Base-by-base conservation (phyloP, 345 rosid genomes). In the Heritiera littoralis region DNA sequence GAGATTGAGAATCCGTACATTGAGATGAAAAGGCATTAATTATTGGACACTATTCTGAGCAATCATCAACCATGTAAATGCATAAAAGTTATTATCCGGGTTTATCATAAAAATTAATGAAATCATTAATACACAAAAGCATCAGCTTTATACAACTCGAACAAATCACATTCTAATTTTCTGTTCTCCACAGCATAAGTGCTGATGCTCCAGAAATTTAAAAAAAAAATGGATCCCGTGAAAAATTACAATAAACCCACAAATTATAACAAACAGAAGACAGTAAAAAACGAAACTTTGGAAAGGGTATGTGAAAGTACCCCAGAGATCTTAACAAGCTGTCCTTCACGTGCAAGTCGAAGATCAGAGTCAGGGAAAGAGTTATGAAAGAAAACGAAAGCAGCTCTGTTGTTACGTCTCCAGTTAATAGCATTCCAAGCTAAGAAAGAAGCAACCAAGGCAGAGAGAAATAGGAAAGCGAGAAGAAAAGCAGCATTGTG, bases 261-360 rank as follows among this genome's bases (percentile, higher is more conserved):
- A 35, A 66, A 76, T 68, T 6, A 8, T 41, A 65, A 20, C n/a
- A 32, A 30, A 45, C 35, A 6, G 7, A 65, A 15, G 40, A 52
- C 8, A 63, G 28, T 11, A n/a, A 65, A 74, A 15, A 64, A 41
- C 3, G 45, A 43, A 75, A 59, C 67, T 75, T 41, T 45, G 35
- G n/a, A 38, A 61, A 32, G 2, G 11, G 43, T 11, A 58, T 40
- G 10, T 58, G 43, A 30, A 5, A 45, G 68, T 80, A 87, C 92
- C 88, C 92, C 90, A 55, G 89, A 85, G 80, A 87, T 79, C 79
- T 87, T 89, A 48, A 89, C 90, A 71, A 89, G 88, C 82, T 89
- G 86, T 2, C 89, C 92, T 8, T 89, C 72, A 58, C 78, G 77
- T 7, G 90, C 89, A 20, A 84, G 66, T 68, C 75, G 48, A 23